Conservation (phyloP, 257 asterid species). For the Verbena officinalis region DNA sequence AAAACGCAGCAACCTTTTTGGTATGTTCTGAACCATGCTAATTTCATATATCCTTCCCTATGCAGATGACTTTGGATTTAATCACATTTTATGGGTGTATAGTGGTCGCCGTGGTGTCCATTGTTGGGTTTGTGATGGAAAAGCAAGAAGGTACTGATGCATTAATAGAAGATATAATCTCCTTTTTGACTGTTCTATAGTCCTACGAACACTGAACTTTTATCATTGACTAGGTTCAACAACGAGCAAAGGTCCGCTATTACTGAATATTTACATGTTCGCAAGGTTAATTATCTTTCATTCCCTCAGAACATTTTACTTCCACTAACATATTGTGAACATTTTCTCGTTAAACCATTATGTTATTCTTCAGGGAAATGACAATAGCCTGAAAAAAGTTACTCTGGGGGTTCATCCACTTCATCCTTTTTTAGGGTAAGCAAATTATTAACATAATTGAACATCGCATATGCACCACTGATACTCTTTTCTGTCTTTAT, state of each 20-base stretch:
- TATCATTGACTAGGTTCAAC: constrained; percentile 58
- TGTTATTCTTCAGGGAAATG: constrained; percentile 68
- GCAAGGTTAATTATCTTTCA: constrained; percentile 54
- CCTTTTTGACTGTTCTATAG: not conserved
- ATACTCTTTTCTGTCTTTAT: constrained; percentile 28
- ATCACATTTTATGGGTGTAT: constrained; percentile 90
- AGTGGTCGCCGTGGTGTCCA: constrained; percentile 99
- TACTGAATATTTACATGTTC: constrained; percentile 82
- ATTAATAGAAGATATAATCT: constrained; percentile 1
- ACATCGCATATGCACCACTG: constrained; percentile 3
- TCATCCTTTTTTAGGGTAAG: constrained; percentile 91
- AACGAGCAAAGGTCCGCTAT: constrained; percentile 86
- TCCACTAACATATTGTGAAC: constrained; percentile 10
- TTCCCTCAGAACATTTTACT: constrained; percentile 15
- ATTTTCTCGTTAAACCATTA: constrained; percentile 18
- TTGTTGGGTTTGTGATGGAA: constrained; percentile 97
- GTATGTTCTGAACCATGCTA: constrained; percentile 11
- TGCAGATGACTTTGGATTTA: constrained; percentile 90
- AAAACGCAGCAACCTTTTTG: not conserved
- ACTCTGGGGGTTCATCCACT: constrained; percentile 57
- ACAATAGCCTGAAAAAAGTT: constrained; percentile 70
- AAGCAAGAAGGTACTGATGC: constrained; percentile 77
- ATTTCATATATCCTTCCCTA: constrained; percentile 22
- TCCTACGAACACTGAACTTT: constrained; percentile 18
- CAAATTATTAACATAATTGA: constrained; percentile 16